Percentiles rank a stretch among this genome's conserved stretches.
phyloP scores from a whole-genome alignment of 1,284 basidiomycete genomes.

The Moniliophthora roreri region DNA sequence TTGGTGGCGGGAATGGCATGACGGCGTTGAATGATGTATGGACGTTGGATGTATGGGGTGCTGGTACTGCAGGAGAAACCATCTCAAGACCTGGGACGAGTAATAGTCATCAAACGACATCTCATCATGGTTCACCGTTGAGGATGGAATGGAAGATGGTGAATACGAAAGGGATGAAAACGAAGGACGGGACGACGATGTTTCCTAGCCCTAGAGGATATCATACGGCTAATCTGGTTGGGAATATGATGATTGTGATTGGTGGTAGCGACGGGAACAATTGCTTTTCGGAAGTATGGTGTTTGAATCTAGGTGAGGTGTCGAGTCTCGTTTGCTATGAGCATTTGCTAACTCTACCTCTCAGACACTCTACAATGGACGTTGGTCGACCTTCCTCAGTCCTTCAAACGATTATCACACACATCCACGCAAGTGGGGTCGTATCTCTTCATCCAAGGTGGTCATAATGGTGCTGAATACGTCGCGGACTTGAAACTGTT shows the following conservation, averaged over 20 bases:
- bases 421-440: constrained; percentile 92
- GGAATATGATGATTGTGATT: constrained; percentile 80
- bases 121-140: constrained; percentile 22
- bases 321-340: constrained; percentile 1
- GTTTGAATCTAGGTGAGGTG: constrained; percentile 72
- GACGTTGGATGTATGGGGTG: constrained; percentile 66
- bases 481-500: constrained; percentile 80
- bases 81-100: constrained; percentile 15
- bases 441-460: constrained; percentile 87
- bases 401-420: constrained; percentile 80
- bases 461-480: constrained; percentile 83
- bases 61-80: constrained; percentile 17
- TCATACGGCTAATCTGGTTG: constrained; percentile 86
- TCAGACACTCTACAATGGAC: constrained; percentile 76
- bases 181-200: constrained; percentile 3
- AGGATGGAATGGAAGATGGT: constrained; percentile 66
- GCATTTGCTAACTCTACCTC: constrained; percentile 6
- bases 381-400: constrained; percentile 46
- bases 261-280: constrained; percentile 81
- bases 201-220: constrained; percentile 79
- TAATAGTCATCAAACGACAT: constrained; percentile 28
- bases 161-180: constrained; percentile 38
- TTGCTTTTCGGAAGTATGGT: constrained; percentile 87
- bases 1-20: constrained; percentile 90
- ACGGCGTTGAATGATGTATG: constrained; percentile 89